Evolutionary conservation across 1,284 basidiomycete species (phyloP), one percentile per base, ranked within the genome.

Genomic region (Psilocybe mexicana): DNA sequence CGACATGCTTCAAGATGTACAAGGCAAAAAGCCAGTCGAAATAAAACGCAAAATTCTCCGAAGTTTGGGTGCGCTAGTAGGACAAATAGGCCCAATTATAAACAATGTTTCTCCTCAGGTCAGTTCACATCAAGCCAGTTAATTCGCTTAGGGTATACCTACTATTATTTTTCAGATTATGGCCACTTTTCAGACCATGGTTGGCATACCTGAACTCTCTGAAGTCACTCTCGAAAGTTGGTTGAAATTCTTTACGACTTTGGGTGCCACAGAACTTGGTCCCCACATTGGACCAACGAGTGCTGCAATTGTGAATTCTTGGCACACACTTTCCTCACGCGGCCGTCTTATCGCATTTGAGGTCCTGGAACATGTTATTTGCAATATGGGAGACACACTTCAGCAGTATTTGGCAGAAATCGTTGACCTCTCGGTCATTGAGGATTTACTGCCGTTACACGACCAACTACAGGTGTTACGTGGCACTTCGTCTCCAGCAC

Each of bases 161-260:
- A 52, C 6, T 2, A 30, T 45, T 5, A 23, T 47, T n/a, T 2
- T 23, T 12, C 38, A 97, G 94, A 90, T 99, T 65, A 94, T 99
- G 89, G 94, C 96, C 0, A 94, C 92, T n/a, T 82, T 99, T 43
- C 96, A 98, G 74, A 94, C 92, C 18, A 93, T 90, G 70, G 80
- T 98, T 6, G 76, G 79, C 43, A 79, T 89, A 7, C 81, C 83
- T 0, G 88, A 90, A 55, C 79, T 99, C 3, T 83, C 92, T 0
- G 83, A 90, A 57, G 86, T 88, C 3, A 92, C 94, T 0, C 79
- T 99, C 2, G 77, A 85, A 42, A 93, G 88, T 49, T 98, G 96
- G 95, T 74, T 83, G 55, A 79, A 77, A 18, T 97, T 98, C 72
- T 78, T 98, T 63, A 83, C 78, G 6, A 87, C 86, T 0, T 74